Percentiles rank a stretch among this genome's conserved stretches.
These are phyloP conservation scores for Phytomonas sp. DNA, from an alignment of 208 protist species.

Conservation along the genomic window DNA sequence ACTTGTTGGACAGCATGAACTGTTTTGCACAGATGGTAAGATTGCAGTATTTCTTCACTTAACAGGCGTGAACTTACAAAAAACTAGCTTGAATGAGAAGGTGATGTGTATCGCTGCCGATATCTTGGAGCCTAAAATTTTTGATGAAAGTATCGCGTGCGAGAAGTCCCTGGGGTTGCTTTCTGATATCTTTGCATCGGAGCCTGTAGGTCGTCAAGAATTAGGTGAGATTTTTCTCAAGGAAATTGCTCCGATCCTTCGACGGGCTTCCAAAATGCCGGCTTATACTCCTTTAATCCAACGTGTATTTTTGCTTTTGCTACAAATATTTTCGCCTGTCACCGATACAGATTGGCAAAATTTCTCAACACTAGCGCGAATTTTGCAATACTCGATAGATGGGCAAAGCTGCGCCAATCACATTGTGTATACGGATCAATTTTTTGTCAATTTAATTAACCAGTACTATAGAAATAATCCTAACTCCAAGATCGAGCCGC, in stretches of 20 bases:
- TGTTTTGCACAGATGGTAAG: neutral
- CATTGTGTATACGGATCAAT: slow-evolving; percentile 59
- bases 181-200: neutral
- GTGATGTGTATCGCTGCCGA: neutral
- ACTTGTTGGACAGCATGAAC: neutral
- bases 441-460: slow-evolving; percentile 33
- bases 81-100: neutral
- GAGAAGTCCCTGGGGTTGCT: neutral
- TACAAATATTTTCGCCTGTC: slow-evolving; percentile 26
- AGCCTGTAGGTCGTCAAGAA: neutral
- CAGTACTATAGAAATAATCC: neutral
- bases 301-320: slow-evolving; percentile 38
- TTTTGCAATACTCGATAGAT: slow-evolving; percentile 43
- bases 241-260: slow-evolving; percentile 38
- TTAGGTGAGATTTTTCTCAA: slow-evolving; percentile 24
- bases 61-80: neutral
- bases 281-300: slow-evolving; percentile 23
- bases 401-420: slow-evolving; percentile 24
- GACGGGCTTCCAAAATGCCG: neutral
- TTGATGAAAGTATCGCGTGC: neutral
- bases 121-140: neutral
- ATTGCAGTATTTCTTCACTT: neutral
- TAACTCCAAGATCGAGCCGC: neutral
- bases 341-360: slow-evolving; percentile 48
- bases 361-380: slow-evolving; percentile 40